Evolutionary conservation across 2,329 filamentous ascomycete species (phyloP), one percentile per base, ranked within the genome.

Genomic region (Colletotrichum euphorbiae): DNA sequence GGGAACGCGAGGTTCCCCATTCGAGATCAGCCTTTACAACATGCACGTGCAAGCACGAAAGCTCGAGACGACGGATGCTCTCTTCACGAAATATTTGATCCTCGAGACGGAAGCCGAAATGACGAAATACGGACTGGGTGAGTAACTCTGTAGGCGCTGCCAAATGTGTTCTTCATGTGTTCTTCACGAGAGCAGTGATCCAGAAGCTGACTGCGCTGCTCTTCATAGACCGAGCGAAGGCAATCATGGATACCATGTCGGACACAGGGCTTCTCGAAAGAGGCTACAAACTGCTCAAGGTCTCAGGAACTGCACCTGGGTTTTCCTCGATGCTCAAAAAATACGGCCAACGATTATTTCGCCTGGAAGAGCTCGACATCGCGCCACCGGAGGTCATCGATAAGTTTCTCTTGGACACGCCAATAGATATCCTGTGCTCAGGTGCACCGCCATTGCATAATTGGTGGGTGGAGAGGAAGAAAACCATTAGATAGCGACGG

Each of bases 21-120:
- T 65, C 12, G 65, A 68, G 28, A n/a, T 68, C 21, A 59, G 15
- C 5, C 61, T 68, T 0, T 58, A 59, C 42, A 68, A 68, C 8
- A 33, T 65, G 61, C 46, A 65, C 24, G 11, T 68, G 3, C 65
- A 65, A 28, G 48, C 28, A 19, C 48, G 48, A 19, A 68, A 68
- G 54, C 13, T 65, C 17, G 65, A 68, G 61, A 65, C 61, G 9
- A 38, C 61, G 1, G 15, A 60, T 15, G 17, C 54, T 15, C 9
- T 65, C 5, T 68, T 55, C 13, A 13, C 45, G 4, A 65, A 68
- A 5, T 65, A 68, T 12, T 21, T 36, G 1, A 31, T 65, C 6
- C 3, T 68, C 1, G 54, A 65, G 2, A 50, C 54, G 3, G 65
- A 68, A 28, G n/a, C 13, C 24, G 61, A 65, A 24, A 68, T 68